These are phyloP conservation scores for Kuraishia piskuri DNA, from an alignment of 805 yeast genomes.

Conservation along the genomic window DNA sequence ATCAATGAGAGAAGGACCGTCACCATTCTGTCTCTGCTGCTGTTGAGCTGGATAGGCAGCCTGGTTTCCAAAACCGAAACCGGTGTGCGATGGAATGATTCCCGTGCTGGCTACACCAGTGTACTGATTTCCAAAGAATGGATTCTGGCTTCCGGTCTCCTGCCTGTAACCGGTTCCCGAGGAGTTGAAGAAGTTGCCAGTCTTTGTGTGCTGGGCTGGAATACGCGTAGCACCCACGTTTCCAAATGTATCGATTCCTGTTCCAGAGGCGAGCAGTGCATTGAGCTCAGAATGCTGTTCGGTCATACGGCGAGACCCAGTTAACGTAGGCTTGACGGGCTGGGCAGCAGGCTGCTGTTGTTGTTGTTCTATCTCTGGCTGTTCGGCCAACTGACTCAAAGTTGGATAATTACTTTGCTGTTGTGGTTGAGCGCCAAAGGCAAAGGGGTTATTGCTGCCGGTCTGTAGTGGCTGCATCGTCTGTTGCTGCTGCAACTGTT, in stretches of 20 bases:
- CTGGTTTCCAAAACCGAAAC: constrained; percentile 90
- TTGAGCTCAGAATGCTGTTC: constrained; percentile 66
- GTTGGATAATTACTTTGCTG: constrained; percentile 11
- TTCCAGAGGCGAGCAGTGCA: constrained; percentile 71
- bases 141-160: constrained; percentile 40
- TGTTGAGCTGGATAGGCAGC: constrained; percentile 18
- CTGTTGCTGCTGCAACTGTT: constrained; percentile 21
- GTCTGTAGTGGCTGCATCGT: constrained; percentile 25
- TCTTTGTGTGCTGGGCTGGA: constrained; percentile 87
- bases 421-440: constrained; percentile 23
- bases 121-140: constrained; percentile 60
- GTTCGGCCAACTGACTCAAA: constrained; percentile 12
- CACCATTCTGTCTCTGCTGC: constrained; percentile 12
- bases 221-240: constrained; percentile 77
- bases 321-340: constrained; percentile 35
- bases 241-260: constrained; percentile 91
- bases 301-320: constrained; percentile 42
- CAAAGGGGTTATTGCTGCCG: constrained; percentile 29
- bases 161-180: constrained; percentile 78
- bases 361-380: constrained; percentile 16
- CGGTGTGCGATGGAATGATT: constrained; percentile 66
- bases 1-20: neutral
- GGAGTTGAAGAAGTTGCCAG: constrained; percentile 75
- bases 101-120: constrained; percentile 61
- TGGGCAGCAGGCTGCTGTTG: constrained; percentile 23